A percentile compares a stretch with the other conserved stretches of the same genome.
Evolutionary conservation across 192 early-diverging fungal genomes (phyloP).

Genomic region (Dimargaris cristalligena): DNA sequence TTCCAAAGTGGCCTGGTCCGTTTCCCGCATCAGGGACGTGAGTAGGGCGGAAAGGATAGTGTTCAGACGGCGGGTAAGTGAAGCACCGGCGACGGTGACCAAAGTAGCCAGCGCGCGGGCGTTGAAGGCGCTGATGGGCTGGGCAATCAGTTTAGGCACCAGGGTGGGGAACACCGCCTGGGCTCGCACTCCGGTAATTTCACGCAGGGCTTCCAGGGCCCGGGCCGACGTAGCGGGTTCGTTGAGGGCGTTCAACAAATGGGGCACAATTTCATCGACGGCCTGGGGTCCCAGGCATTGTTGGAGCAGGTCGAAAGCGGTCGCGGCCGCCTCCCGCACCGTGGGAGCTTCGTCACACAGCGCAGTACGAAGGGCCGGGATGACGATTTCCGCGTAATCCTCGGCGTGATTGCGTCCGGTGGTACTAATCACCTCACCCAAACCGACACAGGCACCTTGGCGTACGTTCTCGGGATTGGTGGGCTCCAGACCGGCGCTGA

Average conservation of each 20-base stretch:
- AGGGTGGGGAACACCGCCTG: slow-evolving; percentile 96
- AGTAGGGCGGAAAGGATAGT: slow-evolving; percentile 71
- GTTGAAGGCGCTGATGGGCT: slow-evolving; percentile 81
- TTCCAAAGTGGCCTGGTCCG: slow-evolving; percentile 37
- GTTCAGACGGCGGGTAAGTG: slow-evolving; percentile 65
- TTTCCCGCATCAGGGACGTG: slow-evolving; percentile 50
- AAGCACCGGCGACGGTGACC: slow-evolving; percentile 73
- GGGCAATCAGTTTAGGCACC: slow-evolving; percentile 81
- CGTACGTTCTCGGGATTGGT: slow-evolving; percentile 43
- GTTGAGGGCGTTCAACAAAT: slow-evolving; percentile 60
- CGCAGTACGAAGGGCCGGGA: slow-evolving; percentile 64
- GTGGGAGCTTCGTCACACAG: slow-evolving; percentile 68
- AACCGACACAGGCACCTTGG: slow-evolving; percentile 84
- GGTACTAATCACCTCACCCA: slow-evolving; percentile 78
- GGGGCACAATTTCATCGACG: slow-evolving; percentile 87
- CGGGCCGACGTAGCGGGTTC: slow-evolving; percentile 35
- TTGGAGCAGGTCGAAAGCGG: slow-evolving; percentile 84
- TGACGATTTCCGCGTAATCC: slow-evolving; percentile 73
- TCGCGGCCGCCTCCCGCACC: slow-evolving; percentile 85
- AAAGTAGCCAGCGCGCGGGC: slow-evolving; percentile 77
- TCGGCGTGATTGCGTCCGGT: slow-evolving; percentile 63
- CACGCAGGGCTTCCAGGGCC: slow-evolving; percentile 88
- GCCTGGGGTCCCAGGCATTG: slow-evolving; percentile 79
- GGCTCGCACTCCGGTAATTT: slow-evolving; percentile 93
- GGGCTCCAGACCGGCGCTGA: slow-evolving; percentile 63